Percentiles rank a stretch among this genome's conserved stretches.
Evolutionary conservation across 805 yeast genomes (phyloP).

Genomic region (Kodamaea nitidulidarum): DNA sequence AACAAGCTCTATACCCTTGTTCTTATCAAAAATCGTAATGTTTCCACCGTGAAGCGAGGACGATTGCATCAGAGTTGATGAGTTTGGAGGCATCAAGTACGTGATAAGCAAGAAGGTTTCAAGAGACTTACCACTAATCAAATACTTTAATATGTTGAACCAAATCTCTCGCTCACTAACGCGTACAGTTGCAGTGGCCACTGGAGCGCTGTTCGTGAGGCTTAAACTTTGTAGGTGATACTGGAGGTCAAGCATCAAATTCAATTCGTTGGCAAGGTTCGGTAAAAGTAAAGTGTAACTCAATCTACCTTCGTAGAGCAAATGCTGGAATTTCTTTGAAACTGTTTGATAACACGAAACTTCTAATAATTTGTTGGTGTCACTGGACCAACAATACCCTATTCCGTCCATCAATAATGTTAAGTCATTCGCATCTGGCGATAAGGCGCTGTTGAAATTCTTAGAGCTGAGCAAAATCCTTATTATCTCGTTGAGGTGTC

Average conservation of each 20-base stretch:
- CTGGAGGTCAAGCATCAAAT: conserved; percentile 40
- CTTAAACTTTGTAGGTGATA: conserved; percentile 38
- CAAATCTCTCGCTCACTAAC: conserved; percentile 33
- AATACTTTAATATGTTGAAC: conserved; percentile 39
- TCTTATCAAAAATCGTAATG: conserved; percentile 40
- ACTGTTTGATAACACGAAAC: conserved; percentile 39
- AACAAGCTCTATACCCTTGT: conserved; percentile 41
- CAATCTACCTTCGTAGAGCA: conserved; percentile 29
- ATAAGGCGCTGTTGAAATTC: conserved; percentile 26
- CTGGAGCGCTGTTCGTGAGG: conserved; percentile 13
- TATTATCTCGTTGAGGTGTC: conserved; percentile 42
- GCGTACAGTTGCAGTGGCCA: conserved; percentile 7
- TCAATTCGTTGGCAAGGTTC: conserved; percentile 37
- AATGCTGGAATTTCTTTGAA: conserved; percentile 31
- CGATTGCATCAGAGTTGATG: conserved; percentile 35
- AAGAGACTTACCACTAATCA: conserved; percentile 39
- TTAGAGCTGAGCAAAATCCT: conserved; percentile 36
- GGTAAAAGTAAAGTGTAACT: conserved; percentile 32
- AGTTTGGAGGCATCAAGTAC: conserved; percentile 39
- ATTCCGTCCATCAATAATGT: conserved; percentile 37
- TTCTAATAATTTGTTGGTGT: conserved; percentile 37
- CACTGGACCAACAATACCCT: conserved; percentile 43
- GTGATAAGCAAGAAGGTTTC: conserved; percentile 38
- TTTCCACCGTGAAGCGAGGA: conserved; percentile 37
- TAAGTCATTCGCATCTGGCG: conserved; percentile 15